phyloP scores from a whole-genome alignment of 805 yeast species.

The Isabelozyma gotoi region DNA sequence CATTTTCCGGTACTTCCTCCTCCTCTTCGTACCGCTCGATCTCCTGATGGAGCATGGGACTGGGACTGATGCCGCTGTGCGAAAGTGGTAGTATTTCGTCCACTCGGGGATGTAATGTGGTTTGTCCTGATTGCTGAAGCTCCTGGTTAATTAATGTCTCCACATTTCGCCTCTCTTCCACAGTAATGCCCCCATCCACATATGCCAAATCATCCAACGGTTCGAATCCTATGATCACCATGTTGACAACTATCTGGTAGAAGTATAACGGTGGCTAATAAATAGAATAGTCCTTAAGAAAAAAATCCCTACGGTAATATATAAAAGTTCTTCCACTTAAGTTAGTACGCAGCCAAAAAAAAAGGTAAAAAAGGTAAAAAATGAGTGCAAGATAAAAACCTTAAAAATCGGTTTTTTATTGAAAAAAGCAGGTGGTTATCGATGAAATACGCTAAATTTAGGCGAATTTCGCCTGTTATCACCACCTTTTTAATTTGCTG shows the following conservation, averaged over 20 bases:
- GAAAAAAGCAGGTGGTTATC: not conserved
- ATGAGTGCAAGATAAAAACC: not conserved
- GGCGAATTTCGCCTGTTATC: too few relatives aligned
- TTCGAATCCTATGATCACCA: constrained; percentile 30
- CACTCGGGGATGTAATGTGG: constrained; percentile 19
- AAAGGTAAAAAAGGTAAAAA: not conserved
- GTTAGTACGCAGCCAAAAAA: not conserved
- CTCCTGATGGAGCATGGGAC: constrained; percentile 11
- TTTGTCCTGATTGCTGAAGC: constrained; percentile 2
- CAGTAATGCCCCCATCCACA: constrained; percentile 34
- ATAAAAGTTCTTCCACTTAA: not conserved
- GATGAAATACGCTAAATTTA: not conserved
- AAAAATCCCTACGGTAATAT: not conserved
- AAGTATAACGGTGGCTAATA: too few relatives aligned
- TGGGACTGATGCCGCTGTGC: not conserved
- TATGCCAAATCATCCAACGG: constrained; percentile 40
- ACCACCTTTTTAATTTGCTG: not conserved
- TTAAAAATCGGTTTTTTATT: too few relatives aligned
- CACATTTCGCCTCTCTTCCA: constrained; percentile 34
- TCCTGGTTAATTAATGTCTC: constrained; percentile 33
- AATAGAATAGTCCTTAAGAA: too few relatives aligned
- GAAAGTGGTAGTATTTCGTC: constrained; percentile 17
- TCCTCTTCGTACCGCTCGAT: constrained; percentile 29
- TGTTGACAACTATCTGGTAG: too few relatives aligned
- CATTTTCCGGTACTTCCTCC: constrained; percentile 19